Conservation (phyloP, 495 filamentous ascomycete genomes). For the Xylaria telfairii region DNA sequence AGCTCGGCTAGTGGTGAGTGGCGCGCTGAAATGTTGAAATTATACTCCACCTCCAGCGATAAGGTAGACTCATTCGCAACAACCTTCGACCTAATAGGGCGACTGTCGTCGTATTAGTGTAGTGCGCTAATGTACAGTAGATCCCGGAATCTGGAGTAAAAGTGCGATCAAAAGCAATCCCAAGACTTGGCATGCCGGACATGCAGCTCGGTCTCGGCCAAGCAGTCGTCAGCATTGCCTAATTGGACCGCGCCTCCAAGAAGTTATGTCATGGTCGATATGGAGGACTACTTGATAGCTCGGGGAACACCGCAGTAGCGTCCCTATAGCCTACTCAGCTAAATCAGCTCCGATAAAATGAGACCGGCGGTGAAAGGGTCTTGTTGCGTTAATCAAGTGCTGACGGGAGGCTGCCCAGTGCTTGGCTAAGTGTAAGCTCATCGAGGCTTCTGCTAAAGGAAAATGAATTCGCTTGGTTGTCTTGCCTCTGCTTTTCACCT, state of each 20-base stretch:
- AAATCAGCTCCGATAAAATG: background rate
- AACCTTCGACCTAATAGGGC: background rate
- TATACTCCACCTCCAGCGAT: background rate
- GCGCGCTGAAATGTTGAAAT: background rate
- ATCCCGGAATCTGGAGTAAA: background rate
- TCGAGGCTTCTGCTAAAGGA: background rate
- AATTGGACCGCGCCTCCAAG: background rate
- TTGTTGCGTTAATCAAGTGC: background rate
- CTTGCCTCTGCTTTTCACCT: background rate
- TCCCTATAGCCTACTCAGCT: background rate
- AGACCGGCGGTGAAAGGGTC: conserved; percentile 9
- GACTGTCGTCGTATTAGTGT: background rate
- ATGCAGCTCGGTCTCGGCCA: background rate
- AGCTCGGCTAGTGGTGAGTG: background rate
- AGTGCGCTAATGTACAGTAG: conserved; percentile 5
- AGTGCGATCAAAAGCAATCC: background rate
- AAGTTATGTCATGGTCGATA: background rate
- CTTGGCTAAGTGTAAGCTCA: background rate
- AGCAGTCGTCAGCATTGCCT: background rate
- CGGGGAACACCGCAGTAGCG: background rate
- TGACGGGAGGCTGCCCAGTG: background rate
- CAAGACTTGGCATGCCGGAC: background rate
- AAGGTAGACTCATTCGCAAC: background rate
- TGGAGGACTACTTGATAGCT: background rate
- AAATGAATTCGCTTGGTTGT: background rate